Percentiles rank a stretch among this genome's conserved stretches.
Evolutionary conservation across 2,329 filamentous ascomycete species (phyloP).

Genomic region (Calonectria hawksworthii): DNA sequence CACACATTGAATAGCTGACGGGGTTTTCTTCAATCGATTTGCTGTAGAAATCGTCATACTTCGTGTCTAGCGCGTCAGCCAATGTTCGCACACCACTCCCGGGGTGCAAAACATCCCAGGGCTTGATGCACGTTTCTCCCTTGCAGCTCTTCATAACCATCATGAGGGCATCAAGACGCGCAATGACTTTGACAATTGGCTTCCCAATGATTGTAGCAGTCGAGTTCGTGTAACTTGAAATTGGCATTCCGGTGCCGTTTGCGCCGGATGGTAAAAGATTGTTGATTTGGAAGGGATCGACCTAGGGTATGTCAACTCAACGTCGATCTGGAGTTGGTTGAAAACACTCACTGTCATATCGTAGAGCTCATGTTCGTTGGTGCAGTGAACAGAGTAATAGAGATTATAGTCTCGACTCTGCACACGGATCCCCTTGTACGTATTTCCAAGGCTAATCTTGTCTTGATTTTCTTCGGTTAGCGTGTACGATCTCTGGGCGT

Average conservation of each 20-base stretch:
- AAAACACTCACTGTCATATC: not conserved
- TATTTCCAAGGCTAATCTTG: not conserved
- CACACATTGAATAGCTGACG: not conserved
- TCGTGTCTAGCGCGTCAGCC: not conserved
- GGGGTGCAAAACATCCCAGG: not conserved
- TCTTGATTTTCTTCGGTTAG: not conserved
- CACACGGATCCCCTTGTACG: not conserved
- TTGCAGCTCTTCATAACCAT: not conserved
- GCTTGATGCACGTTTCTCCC: not conserved
- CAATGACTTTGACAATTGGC: not conserved
- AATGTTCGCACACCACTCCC: not conserved
- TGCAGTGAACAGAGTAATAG: not conserved
- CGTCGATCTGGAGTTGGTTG: no score
- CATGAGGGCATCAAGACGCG: not conserved
- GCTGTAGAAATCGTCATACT: not conserved
- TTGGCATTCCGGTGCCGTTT: not conserved
- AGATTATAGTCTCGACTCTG: not conserved
- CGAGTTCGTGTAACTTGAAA: not conserved
- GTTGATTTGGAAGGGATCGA: not conserved
- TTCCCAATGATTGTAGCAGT: not conserved
- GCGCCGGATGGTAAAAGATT: not conserved
- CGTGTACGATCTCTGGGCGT: no score
- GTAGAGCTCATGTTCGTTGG: not conserved
- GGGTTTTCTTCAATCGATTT: not conserved
- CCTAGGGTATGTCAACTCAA: not conserved